Conservation (phyloP, 345 rosid genomes). For the Gossypium ekmanianum region DNA sequence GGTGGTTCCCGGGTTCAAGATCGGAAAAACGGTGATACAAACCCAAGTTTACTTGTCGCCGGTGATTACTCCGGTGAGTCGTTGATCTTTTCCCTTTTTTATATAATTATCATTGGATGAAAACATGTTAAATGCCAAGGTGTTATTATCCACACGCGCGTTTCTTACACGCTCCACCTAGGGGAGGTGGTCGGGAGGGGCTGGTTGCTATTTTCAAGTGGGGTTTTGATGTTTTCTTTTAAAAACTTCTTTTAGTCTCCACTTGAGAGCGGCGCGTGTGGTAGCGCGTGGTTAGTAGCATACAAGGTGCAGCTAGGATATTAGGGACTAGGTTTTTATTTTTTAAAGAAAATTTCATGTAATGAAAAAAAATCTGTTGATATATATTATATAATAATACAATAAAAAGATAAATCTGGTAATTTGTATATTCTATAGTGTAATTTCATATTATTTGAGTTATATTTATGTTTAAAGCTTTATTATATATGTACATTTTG, state of each 20-base stretch:
- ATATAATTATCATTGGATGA: background rate
- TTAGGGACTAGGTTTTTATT: background rate
- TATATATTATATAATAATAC: background rate
- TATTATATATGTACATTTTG: too few relatives aligned
- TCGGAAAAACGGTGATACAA: constrained; percentile 61
- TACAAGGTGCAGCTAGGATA: background rate
- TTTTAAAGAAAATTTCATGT: background rate
- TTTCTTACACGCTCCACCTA: background rate
- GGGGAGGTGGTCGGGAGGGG: background rate
- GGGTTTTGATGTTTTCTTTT: background rate
- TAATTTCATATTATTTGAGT: background rate
- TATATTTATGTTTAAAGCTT: background rate
- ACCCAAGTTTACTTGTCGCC: constrained; percentile 73
- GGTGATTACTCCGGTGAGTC: constrained; percentile 31
- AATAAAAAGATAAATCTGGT: background rate
- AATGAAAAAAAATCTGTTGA: background rate
- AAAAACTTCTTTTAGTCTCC: constrained; percentile 14
- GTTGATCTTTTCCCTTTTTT: background rate
- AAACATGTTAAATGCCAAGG: background rate
- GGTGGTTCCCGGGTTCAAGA: constrained; percentile 92
- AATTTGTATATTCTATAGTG: background rate
- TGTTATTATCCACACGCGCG: background rate
- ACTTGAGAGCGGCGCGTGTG: background rate
- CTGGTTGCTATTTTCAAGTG: constrained; percentile 15
- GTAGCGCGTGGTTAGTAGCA: constrained; percentile 13